Evolutionary conservation across 306 rosid species (phyloP).

Genomic region (Mucuna pruriens): DNA sequence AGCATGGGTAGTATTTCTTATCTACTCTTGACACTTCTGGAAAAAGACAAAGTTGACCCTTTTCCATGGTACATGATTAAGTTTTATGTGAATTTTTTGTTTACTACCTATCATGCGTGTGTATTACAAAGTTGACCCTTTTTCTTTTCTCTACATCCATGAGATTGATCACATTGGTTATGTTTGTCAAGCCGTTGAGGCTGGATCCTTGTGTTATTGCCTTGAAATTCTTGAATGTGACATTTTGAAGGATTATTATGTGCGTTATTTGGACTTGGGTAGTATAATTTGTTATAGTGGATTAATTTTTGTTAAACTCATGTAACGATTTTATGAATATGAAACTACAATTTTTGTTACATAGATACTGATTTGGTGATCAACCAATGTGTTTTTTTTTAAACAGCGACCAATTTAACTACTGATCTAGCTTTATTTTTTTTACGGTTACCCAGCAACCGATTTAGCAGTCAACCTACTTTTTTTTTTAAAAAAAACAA

Average conservation of each 20-base stretch:
- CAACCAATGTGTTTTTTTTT: no score
- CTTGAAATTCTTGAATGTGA: constrained; percentile 80
- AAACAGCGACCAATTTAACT: no score
- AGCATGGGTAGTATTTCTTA: constrained; percentile 95
- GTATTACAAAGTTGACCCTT: constrained; percentile 33
- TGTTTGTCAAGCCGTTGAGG: constrained; percentile 90
- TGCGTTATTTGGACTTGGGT: constrained; percentile 54
- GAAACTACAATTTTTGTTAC: no score
- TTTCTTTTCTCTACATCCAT: constrained; percentile 51
- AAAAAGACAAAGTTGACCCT: constrained; percentile 65
- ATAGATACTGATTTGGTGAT: no score
- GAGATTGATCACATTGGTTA: constrained; percentile 93
- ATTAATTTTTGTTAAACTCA: constrained; percentile 33
- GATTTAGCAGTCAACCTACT: no score
- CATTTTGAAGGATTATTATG: constrained; percentile 81
- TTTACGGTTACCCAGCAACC: no score
- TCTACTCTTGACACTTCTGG: constrained; percentile 80
- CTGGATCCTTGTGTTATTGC: constrained; percentile 67
- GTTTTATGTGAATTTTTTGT: constrained; percentile 35
- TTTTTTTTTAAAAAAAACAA: no score
- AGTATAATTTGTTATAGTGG: constrained; percentile 31
- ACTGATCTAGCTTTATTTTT: no score
- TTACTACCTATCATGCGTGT: constrained; percentile 11
- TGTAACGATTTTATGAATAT: no score
- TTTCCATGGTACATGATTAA: constrained; percentile 61